phyloP scores from a whole-genome alignment of 371 early-diverging fungal genomes.

The Rhizomucor miehei region DNA sequence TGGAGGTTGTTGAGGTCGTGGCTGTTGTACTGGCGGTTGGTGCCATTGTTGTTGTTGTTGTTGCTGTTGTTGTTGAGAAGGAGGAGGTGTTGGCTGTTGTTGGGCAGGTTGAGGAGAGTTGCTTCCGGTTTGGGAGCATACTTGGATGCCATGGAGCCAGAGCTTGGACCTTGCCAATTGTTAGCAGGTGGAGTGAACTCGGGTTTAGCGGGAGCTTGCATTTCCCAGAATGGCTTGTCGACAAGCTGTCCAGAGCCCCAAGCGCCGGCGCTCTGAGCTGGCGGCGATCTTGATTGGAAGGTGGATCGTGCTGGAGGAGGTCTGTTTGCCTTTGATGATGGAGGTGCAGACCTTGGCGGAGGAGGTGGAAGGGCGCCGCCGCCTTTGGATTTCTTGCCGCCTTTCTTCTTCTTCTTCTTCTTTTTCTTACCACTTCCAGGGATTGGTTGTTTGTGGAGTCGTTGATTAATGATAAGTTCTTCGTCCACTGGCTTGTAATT shows the following conservation, averaged over 20 bases:
- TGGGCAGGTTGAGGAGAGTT: not conserved
- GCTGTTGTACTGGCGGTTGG: not conserved
- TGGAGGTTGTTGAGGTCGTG: conserved; percentile 4
- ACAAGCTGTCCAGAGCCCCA: conserved; percentile 2
- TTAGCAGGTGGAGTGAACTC: not conserved
- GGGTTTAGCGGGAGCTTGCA: conserved; percentile 9
- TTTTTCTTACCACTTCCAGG: conserved; percentile 19
- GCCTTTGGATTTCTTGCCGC: conserved; percentile 1
- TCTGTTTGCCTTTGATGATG: not conserved
- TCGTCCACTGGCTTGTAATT: conserved; percentile 50
- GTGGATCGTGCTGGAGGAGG: not conserved
- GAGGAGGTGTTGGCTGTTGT: not conserved
- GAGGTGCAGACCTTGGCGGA: conserved; percentile 10
- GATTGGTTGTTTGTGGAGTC: conserved; percentile 29
- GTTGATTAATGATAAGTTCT: conserved; percentile 33
- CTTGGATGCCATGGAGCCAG: conserved; percentile 6
- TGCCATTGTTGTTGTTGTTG: conserved; percentile 5
- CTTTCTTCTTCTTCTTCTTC: conserved; percentile 14
- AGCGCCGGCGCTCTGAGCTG: not conserved
- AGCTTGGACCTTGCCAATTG: not conserved
- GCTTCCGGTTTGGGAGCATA: conserved; percentile 7
- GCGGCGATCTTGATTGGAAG: not conserved
- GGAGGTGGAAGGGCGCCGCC: conserved; percentile 4
- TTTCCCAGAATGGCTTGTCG: conserved; percentile 13
- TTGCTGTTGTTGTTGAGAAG: conserved; percentile 1